Percentiles rank a stretch among this genome's conserved stretches.
These are phyloP conservation scores for Calonectria henricotiae DNA, from an alignment of 2,329 filamentous ascomycete species.

Conservation along the genomic window DNA sequence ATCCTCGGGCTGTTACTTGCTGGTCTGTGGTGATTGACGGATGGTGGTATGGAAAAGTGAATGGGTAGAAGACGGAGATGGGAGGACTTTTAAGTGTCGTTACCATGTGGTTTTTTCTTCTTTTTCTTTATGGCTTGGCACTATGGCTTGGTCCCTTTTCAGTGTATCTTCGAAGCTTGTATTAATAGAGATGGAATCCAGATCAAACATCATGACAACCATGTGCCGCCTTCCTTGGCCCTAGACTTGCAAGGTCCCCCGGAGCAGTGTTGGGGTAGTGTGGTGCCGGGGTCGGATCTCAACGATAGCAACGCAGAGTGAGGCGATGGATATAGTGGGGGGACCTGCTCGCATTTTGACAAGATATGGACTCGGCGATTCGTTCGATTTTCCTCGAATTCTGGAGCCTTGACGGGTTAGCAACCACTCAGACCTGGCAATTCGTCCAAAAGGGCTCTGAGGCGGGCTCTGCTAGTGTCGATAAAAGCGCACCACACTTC, in stretches of 20 bases:
- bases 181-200: slow-evolving; percentile 11
- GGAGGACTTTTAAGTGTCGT: neutral
- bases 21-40: neutral
- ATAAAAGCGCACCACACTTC: neutral
- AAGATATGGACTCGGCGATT: neutral
- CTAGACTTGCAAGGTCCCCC: slow-evolving; percentile 10
- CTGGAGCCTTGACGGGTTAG: neutral
- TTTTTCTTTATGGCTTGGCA: neutral
- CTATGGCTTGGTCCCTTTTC: neutral
- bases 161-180: slow-evolving; percentile 19
- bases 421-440: slow-evolving; percentile 2
- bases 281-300: slow-evolving; percentile 11
- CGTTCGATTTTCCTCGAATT: neutral
- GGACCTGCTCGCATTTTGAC: neutral
- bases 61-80: neutral
- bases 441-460: neutral
- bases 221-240: slow-evolving; percentile 3
- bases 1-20: slow-evolving; percentile 1
- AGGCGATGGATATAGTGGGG: slow-evolving; percentile 12
- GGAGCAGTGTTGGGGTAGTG: slow-evolving; percentile 9
- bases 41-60: neutral
- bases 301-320: neutral
- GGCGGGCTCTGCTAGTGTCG: slow-evolving; percentile 7
- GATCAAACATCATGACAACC: slow-evolving; percentile 16
- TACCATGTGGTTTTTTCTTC: slow-evolving; percentile 9